Evolutionary conservation across 305 asterid genomes (phyloP), one percentile per base, ranked within the genome.

Genomic region (Fraxinus xanthoxyloides): DNA sequence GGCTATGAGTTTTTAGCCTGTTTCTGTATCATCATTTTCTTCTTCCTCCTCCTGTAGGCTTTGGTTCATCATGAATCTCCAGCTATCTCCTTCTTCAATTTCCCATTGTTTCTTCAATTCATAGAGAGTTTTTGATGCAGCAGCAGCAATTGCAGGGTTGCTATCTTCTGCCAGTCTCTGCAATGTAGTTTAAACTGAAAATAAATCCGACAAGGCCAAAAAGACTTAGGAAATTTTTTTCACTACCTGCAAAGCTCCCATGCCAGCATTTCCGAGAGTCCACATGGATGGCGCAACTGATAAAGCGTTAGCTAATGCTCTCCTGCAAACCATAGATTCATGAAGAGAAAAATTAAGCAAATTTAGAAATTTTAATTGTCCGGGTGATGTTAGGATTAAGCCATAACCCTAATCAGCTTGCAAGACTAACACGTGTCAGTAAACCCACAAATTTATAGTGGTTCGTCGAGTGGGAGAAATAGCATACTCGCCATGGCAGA

Each of bases 251-350:
- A 95, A 90, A 19, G 97, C 99, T 82, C 99, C 98, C 98, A 95
- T 95, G 88, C 98, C 99, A 6, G 98, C 99, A 79, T 95, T 95
- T 78, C 98, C 99, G 7, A 95, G 92, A 79, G 97, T 95, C 99
- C 99, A 95, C 93, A 95, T 91, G 23, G 99, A 95, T 28, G 99
- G 97, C 19, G 99, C 99, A 38, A 92, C 90, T 70, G 99, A 93
- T 85, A 95, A 88, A 15, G 98, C 98, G 80, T 94, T 95, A 56
- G 99, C 98, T 70, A 95, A 88, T 65, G 98, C 99, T 89, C 90
- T 91, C 93, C 97, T 93, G 90, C 51, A 63, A 86, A 77, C 76
- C 38, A 4, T 17, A 46, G 17, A 72, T 59, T 5, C 24, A 34
- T 21, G 56, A 48, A 48, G 19, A 48, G 59, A 24, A 67, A 75